A percentile compares a stretch with the other conserved stretches of the same genome.
Conservation (phyloP, 345 rosid species). For the Euclidium syriacum region DNA sequence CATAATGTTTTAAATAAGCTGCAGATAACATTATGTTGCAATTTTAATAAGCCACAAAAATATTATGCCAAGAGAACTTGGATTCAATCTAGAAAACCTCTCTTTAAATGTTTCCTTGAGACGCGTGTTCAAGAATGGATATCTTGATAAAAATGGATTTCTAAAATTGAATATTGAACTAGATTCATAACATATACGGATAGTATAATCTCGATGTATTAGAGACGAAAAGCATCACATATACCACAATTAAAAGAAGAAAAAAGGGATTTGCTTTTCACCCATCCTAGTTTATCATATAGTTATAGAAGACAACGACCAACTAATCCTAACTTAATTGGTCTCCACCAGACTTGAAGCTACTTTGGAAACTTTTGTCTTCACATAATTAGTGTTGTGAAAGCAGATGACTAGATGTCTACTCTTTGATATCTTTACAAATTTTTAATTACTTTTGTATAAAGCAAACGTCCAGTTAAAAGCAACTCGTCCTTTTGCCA, state of each 20-base stretch:
- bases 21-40: no score
- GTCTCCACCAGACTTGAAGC: neutral
- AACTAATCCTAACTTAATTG: neutral
- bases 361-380: constrained; percentile 11
- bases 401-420: constrained; percentile 27
- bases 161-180: no score
- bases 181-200: no score
- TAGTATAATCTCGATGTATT: no score
- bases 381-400: neutral
- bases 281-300: neutral
- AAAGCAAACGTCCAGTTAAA: constrained; percentile 2
- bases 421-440: neutral
- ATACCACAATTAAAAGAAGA: neutral
- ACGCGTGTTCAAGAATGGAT: no score
- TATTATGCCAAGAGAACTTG: no score
- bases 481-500: constrained; percentile 5
- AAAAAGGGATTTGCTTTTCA: neutral
- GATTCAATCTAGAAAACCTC: no score
- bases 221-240: no score
- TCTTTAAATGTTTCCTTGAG: no score
- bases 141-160: no score
- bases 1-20: no score
- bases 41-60: no score
- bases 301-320: neutral
- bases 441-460: neutral